Conservation (phyloP, 306 rosid genomes). For the Erythrophleum fordii region DNA sequence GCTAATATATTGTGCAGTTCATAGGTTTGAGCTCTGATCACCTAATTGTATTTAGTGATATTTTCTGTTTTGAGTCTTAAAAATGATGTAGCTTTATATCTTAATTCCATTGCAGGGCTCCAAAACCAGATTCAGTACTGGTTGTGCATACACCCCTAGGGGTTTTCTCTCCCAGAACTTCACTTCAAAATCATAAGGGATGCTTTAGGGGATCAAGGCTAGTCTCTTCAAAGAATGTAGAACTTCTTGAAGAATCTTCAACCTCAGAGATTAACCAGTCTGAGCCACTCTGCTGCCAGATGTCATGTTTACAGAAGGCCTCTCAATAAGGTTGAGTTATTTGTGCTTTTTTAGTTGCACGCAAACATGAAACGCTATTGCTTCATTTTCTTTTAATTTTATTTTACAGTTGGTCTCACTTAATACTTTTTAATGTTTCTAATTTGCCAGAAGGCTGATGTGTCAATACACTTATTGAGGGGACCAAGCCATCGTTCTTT, state of each 20-base stretch:
- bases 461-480: conserved; percentile 68
- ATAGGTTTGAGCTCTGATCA: conserved; percentile 63
- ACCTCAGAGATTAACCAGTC: conserved; percentile 51
- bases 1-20: conserved; percentile 78
- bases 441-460: conserved; percentile 53
- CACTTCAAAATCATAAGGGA: conserved; percentile 67
- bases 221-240: conserved; percentile 57
- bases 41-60: conserved; percentile 11
- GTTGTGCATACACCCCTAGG: conserved; percentile 68
- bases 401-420: conserved; percentile 24
- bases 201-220: conserved; percentile 71
- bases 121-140: conserved; percentile 77
- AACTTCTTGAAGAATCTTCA: conserved; percentile 58
- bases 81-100: conserved; percentile 2
- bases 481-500: conserved; percentile 78
- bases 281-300: conserved; percentile 81
- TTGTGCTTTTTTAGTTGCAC: neutral
- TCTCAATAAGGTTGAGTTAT: conserved; percentile 56
- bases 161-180: conserved; percentile 66
- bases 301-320: conserved; percentile 66
- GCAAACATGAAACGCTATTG: neutral
- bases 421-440: conserved; percentile 25
- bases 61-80: neutral
- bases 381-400: neutral
- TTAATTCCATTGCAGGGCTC: conserved; percentile 53